Evolutionary conservation across 345 rosid genomes (phyloP).

Genomic region (Pugionium cornutum): DNA sequence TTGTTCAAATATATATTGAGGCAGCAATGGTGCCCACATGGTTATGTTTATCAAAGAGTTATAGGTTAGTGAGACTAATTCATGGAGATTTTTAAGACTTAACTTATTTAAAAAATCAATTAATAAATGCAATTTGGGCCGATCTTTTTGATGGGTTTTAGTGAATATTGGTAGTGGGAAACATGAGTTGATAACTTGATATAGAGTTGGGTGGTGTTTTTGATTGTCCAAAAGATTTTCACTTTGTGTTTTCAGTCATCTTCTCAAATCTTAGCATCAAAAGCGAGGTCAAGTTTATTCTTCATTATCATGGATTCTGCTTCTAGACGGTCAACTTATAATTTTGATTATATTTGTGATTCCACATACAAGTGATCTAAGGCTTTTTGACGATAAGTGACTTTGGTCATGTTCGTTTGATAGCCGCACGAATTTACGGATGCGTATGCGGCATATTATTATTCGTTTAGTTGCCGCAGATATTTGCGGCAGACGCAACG

Average conservation of each 20-base stretch:
- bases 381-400: no score
- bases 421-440: no score
- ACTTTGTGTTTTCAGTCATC: conserved; percentile 35
- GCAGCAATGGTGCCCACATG: no score
- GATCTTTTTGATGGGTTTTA: conserved; percentile 8
- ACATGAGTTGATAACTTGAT: conserved; percentile 25
- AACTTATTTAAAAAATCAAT: neutral
- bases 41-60: no score
- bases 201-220: conserved; percentile 34
- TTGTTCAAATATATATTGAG: no score
- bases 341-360: no score
- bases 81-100: no score
- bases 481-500: no score
- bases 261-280: conserved; percentile 35
- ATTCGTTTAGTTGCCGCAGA: no score
- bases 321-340: conserved; percentile 38
- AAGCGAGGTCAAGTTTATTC: conserved; percentile 31
- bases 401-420: no score
- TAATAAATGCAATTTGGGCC: conserved; percentile 7
- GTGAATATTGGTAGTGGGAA: conserved; percentile 24
- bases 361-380: neutral
- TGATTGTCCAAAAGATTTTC: conserved; percentile 12
- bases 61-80: no score
- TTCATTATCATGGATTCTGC: conserved; percentile 32
- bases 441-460: no score